A percentile compares a stretch with the other conserved stretches of the same genome.
phyloP scores from a whole-genome alignment of 768 basidiomycete species.

The Calocera viscosa region DNA sequence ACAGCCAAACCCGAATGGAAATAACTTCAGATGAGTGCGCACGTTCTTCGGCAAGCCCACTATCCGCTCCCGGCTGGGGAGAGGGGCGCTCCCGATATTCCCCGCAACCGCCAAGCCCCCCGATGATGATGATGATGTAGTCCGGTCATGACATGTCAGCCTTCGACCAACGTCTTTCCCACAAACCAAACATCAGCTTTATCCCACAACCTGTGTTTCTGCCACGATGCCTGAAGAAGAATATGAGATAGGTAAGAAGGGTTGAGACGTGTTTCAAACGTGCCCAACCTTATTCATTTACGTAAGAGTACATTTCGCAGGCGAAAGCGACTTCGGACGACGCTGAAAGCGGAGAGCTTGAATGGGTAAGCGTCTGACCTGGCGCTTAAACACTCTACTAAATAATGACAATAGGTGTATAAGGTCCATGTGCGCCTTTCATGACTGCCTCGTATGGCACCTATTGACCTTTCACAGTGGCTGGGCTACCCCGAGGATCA shows the following conservation, averaged over 20 bases:
- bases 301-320: neutral
- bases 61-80: neutral
- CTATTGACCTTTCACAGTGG: neutral
- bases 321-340: neutral
- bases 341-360: neutral
- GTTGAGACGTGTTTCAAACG: neutral
- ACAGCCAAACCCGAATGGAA: neutral
- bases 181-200: too few species aligned
- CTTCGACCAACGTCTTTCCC: too few species aligned
- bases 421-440: neutral
- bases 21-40: neutral
- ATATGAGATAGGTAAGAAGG: neutral
- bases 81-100: neutral
- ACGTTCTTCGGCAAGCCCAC: neutral
- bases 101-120: too few species aligned
- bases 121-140: too few species aligned
- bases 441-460: neutral
- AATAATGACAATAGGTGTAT: neutral
- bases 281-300: neutral
- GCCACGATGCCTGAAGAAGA: neutral
- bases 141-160: too few species aligned
- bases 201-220: too few species aligned
- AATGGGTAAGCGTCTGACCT: neutral
- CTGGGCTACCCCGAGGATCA: neutral
- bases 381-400: neutral